Evolutionary conservation across 2,329 filamentous ascomycete species (phyloP), one percentile per base, ranked within the genome.

Genomic region (Zasmidium citrigriseum): DNA sequence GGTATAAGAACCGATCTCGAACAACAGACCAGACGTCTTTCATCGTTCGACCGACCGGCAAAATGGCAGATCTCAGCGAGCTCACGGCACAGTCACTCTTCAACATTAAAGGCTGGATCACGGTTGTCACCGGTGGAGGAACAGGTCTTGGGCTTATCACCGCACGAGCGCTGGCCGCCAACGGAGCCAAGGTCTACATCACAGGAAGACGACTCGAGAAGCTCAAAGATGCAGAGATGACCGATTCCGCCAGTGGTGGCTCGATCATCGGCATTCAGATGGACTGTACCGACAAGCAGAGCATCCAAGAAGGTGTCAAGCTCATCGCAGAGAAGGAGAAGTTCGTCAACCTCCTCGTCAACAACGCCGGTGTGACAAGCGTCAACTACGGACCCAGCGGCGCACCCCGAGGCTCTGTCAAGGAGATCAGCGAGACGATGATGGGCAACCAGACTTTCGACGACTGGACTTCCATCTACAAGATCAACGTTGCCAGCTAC

Each of bases 241-340:
- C 60, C 14, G 72, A 81, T 57, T 92, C 90, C 82, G 84, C 82
- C 61, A 80, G 81, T 58, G 79, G 83, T 14, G 90, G 90, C 69
- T 87, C 86, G 55, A 70, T 72, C 54, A 63, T 67, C 24, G 69
- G 58, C 12, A 44, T 72, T 12, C 67, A 68, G 21, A 70, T 71
- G 69, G 69, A 71, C 59, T 69, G 70, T 53, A 71, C 67, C 11
- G 68, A 71, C 61, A 71, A 72, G 55, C 55, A 65, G 25, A 68
- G 64, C 59, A 69, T 72, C 51, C 45, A 56, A 25, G 61, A 60
- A 16, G 64, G 60, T 41, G 67, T 69, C n/a, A 64, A 63, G 20
- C 50, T 59, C 11, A 68, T 72, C 48, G 52, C 64, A 1, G 46
- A 58, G 34, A 68, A 69, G 56, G 70, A 72, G 53, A 70, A 70